phyloP scores from a whole-genome alignment of 345 rosid genomes.

The Cochlearia excelsa region DNA sequence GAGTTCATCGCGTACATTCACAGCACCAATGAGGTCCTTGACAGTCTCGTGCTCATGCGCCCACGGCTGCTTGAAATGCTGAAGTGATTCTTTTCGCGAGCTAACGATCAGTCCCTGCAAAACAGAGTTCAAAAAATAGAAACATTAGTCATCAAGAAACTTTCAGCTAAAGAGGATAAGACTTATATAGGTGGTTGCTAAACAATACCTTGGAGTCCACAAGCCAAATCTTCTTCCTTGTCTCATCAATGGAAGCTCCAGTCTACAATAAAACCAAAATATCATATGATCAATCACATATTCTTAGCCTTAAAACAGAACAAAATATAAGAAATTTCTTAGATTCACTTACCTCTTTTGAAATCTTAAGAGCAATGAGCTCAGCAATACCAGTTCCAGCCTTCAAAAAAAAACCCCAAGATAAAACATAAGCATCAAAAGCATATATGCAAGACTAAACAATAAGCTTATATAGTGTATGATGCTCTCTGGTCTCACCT shows the following conservation, averaged over 20 bases:
- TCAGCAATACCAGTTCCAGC: slow-evolving; percentile 99
- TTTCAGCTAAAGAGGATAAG: slow-evolving; percentile 5
- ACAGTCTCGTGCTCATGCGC: slow-evolving; percentile 84
- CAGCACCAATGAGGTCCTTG: slow-evolving; percentile 65
- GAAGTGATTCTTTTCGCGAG: slow-evolving; percentile 81
- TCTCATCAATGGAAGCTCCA: slow-evolving; percentile 59
- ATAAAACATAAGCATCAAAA: slow-evolving; percentile 16
- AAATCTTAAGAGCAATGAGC: slow-evolving; percentile 91
- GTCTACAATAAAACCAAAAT: slow-evolving; percentile 46
- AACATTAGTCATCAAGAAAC: neutral
- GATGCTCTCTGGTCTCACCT: slow-evolving; percentile 49
- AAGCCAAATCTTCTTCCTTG: slow-evolving; percentile 93
- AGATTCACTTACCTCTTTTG: slow-evolving; percentile 51
- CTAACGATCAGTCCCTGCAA: slow-evolving; percentile 81
- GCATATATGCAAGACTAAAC: neutral
- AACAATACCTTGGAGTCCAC: slow-evolving; percentile 85
- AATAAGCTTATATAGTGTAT: neutral
- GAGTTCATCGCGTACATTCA: slow-evolving; percentile 49
- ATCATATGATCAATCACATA: slow-evolving; percentile 29
- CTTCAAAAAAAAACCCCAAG: slow-evolving; percentile 40
- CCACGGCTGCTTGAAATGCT: slow-evolving; percentile 95
- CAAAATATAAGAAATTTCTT: neutral
- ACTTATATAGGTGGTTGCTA: slow-evolving; percentile 5
- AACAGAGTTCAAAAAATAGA: neutral
- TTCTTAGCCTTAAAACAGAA: slow-evolving; percentile 5